Evolutionary conservation across 352 stramenopile species (phyloP), one percentile per base, ranked within the genome.

Genomic region (Globisporangium viniferum): DNA sequence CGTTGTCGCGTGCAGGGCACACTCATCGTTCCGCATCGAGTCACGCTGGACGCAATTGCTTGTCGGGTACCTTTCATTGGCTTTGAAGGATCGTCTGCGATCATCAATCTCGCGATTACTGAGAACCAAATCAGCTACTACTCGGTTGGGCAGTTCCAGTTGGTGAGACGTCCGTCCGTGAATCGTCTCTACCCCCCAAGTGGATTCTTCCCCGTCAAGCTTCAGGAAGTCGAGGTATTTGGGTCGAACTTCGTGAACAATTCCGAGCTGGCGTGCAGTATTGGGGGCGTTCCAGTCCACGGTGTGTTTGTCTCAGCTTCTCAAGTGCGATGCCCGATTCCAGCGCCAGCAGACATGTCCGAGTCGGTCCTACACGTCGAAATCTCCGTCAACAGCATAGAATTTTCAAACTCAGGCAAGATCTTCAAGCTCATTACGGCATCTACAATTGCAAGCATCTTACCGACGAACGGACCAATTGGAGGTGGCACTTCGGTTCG

Each of bases 391-490:
- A 64, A 63, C 20, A 24, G n/a, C 7, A 33, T 64, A n/a, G 58
- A 55, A 6, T 64, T 39, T 41, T 64, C 58, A 7, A 54, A 54
- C 22, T 64, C 58, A 54, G 58, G 58, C 35, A 55, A 54, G n/a
- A 24, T 14, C 0, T 64, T 54, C 15, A 54, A 33, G 35, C 14
- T 27, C 10, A 4, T 55, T 18, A n/a, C 35, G 35, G 39, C 18
- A 33, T 64, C 58, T 22, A 54, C 39, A 12, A 49, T 64, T 15
- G 8, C n/a, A 31, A 64, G 36, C n/a, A 14, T 64, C n/a, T 29
- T 27, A 14, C 58, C 72, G 6, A 58, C 24, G 98, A 61, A 61
- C 15, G 60, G 60, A 31, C 46, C 48, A n/a, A 59, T 59, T 36
- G 24, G 2, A 33, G 61, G 61, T 10, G 31, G 61, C 29, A 59